phyloP scores from a whole-genome alignment of 768 basidiomycete genomes.

The Agaricus subrufescens region DNA sequence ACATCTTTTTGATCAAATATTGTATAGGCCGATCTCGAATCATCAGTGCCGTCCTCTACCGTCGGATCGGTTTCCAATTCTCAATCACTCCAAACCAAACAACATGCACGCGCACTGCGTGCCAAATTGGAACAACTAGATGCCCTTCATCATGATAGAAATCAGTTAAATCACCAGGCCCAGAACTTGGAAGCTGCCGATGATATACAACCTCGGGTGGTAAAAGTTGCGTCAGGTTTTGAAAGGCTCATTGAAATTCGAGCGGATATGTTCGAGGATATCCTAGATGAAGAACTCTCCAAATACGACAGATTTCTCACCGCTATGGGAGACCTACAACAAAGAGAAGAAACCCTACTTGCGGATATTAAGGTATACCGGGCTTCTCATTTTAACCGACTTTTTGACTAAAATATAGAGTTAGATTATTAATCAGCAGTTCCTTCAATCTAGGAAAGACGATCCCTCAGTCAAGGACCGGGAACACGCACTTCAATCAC shows the following conservation, averaged over 20 bases:
- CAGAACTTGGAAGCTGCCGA: slow-evolving; percentile 59
- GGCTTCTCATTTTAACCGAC: background rate
- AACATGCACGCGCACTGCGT: slow-evolving; percentile 66
- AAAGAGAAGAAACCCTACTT: slow-evolving; percentile 63
- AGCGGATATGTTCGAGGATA: slow-evolving; percentile 84
- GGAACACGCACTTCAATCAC: slow-evolving; percentile 74
- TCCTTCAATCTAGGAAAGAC: slow-evolving; percentile 72
- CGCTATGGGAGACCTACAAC: slow-evolving; percentile 46
- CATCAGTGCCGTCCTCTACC: slow-evolving; percentile 65
- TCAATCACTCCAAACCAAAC: slow-evolving; percentile 47
- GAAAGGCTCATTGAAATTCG: slow-evolving; percentile 67
- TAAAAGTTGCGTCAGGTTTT: slow-evolving; percentile 61
- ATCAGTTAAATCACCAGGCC: slow-evolving; percentile 61
- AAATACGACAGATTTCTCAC: slow-evolving; percentile 79
- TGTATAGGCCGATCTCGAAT: slow-evolving; percentile 58
- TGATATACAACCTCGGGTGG: slow-evolving; percentile 66
- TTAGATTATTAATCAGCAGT: slow-evolving; percentile 61
- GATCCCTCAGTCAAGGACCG: slow-evolving; percentile 76
- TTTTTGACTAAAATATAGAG: background rate
- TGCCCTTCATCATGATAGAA: slow-evolving; percentile 56
- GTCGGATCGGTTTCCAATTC: slow-evolving; percentile 24
- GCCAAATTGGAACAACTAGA: slow-evolving; percentile 77
- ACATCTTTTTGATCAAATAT: background rate
- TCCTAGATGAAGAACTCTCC: slow-evolving; percentile 70
- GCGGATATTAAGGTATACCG: slow-evolving; percentile 59